phyloP scores from a whole-genome alignment of 2,329 filamentous ascomycete species.

The Coniochaeta pulveracea region DNA sequence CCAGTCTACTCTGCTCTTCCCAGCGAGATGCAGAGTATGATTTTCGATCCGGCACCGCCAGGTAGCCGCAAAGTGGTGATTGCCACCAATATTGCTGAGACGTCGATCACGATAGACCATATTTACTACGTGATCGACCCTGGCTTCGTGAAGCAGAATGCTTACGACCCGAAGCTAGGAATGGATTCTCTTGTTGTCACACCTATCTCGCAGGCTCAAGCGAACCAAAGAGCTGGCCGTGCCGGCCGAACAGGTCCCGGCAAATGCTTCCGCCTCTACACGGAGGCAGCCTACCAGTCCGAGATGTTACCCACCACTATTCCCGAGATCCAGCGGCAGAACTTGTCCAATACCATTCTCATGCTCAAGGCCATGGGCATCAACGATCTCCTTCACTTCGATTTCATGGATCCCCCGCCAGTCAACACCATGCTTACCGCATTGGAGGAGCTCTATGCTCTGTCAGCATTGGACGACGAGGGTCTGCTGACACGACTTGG shows the following conservation, averaged over 20 bases:
- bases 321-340: conserved; percentile 92
- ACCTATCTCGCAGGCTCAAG: conserved; percentile 92
- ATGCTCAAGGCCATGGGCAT: conserved; percentile 99
- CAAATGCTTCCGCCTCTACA: conserved; percentile 93
- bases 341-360: conserved; percentile 82
- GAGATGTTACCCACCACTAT: conserved; percentile 97
- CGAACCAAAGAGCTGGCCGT: conserved; percentile 85
- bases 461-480: conserved; percentile 89
- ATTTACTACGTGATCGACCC: conserved; percentile 97
- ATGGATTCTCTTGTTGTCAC: conserved; percentile 97
- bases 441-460: conserved; percentile 84
- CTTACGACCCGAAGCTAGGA: conserved; percentile 90
- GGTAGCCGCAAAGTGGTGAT: conserved; percentile 91
- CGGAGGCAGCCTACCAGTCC: conserved; percentile 86
- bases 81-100: conserved; percentile 96
- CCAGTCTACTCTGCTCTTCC: conserved; percentile 95
- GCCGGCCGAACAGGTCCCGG: conserved; percentile 91
- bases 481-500: conserved; percentile 84
- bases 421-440: conserved; percentile 97
- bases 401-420: conserved; percentile 97
- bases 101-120: conserved; percentile 93
- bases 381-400: conserved; percentile 92
- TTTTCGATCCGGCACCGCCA: conserved; percentile 85
- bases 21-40: conserved; percentile 83
- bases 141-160: conserved; percentile 95